These are phyloP conservation scores for Exophiala xenobiotica DNA, from an alignment of 2,329 filamentous ascomycete genomes.

Conservation along the genomic window DNA sequence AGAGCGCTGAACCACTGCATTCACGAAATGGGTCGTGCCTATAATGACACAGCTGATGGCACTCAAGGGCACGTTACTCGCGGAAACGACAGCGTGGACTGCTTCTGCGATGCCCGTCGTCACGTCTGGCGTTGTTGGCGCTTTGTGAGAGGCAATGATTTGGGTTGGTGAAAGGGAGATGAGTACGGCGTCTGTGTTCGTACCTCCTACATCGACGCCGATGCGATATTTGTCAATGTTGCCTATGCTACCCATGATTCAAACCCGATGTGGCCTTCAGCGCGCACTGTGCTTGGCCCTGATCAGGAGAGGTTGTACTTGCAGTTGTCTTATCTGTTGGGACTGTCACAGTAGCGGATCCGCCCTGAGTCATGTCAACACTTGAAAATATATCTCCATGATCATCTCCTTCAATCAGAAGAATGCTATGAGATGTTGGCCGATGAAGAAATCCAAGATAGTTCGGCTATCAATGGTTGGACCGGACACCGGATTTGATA, in stretches of 20 bases:
- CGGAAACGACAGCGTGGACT: constrained; percentile 38
- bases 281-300: too few relatives aligned
- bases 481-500: too few relatives aligned
- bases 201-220: constrained; percentile 23
- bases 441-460: too few relatives aligned
- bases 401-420: too few relatives aligned
- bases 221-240: constrained; percentile 13
- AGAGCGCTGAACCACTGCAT: constrained; percentile 31
- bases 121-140: constrained; percentile 43
- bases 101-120: constrained; percentile 44
- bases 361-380: too few relatives aligned
- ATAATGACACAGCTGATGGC: constrained; percentile 49
- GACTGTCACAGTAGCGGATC: too few relatives aligned
- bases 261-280: background rate
- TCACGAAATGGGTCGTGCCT: constrained; percentile 55
- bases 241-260: constrained; percentile 18
- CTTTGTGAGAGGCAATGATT: constrained; percentile 35
- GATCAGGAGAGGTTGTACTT: too few relatives aligned
- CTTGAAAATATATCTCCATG: too few relatives aligned
- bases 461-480: too few relatives aligned
- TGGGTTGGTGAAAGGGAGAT: constrained; percentile 13
- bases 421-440: too few relatives aligned
- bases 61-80: constrained; percentile 35
- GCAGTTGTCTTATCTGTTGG: too few relatives aligned
- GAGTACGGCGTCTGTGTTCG: constrained; percentile 25